Evolutionary conservation across 2,329 filamentous ascomycete species (phyloP).

Genomic region (Pseudocercospora pini-densiflorae): DNA sequence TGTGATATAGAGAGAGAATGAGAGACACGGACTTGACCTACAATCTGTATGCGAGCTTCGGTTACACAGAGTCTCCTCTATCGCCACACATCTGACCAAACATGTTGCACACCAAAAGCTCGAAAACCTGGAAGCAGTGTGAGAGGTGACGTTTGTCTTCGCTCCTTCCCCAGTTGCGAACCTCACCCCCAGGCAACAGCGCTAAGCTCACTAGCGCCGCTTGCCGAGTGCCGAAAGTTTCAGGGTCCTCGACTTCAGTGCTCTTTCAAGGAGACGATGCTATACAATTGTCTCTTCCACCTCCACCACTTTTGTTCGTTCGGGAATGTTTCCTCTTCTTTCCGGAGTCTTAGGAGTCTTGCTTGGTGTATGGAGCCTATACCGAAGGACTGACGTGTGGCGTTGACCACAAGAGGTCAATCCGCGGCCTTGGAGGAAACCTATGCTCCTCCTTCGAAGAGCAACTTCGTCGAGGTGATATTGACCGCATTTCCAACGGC

Average conservation of each 20-base stretch:
- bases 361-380: background rate
- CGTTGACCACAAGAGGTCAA: background rate
- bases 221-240: background rate
- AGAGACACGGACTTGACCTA: background rate
- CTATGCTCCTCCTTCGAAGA: slow-evolving; percentile 3
- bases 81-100: slow-evolving; percentile 4
- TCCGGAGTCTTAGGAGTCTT: background rate
- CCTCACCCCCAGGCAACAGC: background rate
- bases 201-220: background rate
- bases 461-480: slow-evolving; percentile 9
- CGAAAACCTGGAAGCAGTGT: background rate
- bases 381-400: background rate
- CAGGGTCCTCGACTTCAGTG: slow-evolving; percentile 8
- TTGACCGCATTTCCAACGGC: background rate
- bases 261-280: background rate
- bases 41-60: background rate
- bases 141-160: background rate
- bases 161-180: background rate
- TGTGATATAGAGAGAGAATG: background rate
- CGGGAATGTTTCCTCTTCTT: background rate
- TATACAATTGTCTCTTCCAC: background rate
- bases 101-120: background rate
- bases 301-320: background rate
- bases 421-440: background rate
- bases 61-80: background rate